Conservation (phyloP, 2,329 filamentous ascomycete species). For the Fusarium bactridioides region DNA sequence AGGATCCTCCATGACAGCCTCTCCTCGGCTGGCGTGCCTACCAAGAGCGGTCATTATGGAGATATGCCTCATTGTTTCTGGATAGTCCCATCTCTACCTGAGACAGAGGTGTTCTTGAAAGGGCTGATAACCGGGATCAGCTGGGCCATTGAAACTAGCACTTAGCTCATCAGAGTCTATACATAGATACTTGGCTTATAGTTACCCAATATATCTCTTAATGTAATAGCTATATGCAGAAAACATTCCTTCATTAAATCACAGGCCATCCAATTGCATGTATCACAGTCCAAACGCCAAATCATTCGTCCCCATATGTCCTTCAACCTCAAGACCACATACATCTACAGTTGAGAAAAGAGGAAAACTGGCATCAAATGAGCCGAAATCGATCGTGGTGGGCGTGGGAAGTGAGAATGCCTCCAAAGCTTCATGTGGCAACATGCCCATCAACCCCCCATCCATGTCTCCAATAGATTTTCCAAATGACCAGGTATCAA, state of each 20-base stretch:
- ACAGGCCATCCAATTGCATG: too few relatives aligned
- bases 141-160: background rate
- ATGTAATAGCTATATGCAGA: too few relatives aligned
- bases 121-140: background rate
- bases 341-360: background rate
- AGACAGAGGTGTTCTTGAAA: background rate
- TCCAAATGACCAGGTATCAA: background rate
- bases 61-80: background rate
- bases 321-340: background rate
- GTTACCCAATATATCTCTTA: too few relatives aligned
- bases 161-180: too few relatives aligned
- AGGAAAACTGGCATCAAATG: background rate
- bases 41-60: background rate
- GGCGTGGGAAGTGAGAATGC: background rate
- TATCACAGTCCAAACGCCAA: background rate
- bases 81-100: background rate
- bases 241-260: too few relatives aligned
- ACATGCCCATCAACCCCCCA: background rate
- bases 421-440: background rate
- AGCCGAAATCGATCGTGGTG: background rate
- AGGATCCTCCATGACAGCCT: background rate
- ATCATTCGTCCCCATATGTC: background rate
- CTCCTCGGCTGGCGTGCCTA: accelerated
- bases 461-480: background rate
- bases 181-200: too few relatives aligned